Evolutionary conservation across 768 basidiomycete genomes (phyloP), one percentile per base, ranked within the genome.

Genomic region (Albatrellus ellisii): DNA sequence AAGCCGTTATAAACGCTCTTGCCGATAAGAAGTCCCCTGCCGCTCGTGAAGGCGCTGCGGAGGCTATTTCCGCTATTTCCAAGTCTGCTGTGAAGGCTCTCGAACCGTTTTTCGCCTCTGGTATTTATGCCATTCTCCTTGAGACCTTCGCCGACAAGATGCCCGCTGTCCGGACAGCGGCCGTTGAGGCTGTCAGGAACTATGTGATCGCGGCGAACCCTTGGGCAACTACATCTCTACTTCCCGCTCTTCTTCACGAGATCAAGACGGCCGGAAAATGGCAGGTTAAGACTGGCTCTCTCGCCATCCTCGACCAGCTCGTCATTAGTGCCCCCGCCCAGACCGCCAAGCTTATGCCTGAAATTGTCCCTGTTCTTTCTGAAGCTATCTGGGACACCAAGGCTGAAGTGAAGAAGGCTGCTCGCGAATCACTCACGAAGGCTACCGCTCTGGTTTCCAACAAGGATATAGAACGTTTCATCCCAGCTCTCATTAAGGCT

Each of bases 341-440:
- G 67, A 85, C 73, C 41, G 82, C 84, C 46, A 79, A 77, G 53
- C 83, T 90, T 57, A 92, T 90, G 70, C 90, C 88, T 46, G 89
- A 94, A 36, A 87, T 98, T 48, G 82, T 97, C 50, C 91, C 92
- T 47, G 70, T 97, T 55, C 87, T 98, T 55, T 63, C 92, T 26
- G 92, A 90, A 58, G 89, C 84, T 45, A 94, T 98, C 55, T 98
- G 94, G 94, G 92, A 95, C 64, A 94, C 90, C 63, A 97, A 97
- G 69, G 79, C 90, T 36, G 90, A 95, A 51, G 94, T 97, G 62
- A 97, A 98, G 81, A 95, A 97, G 73, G 86, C 88, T 28, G 91
- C 94, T 46, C 88, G 89, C 59, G 81, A 86, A 61, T 81, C 91
- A 49, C 79, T 97, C 57, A 87, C 87, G 54, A 92, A 91, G 72